Percentiles rank a stretch among this genome's conserved stretches.
phyloP scores from a whole-genome alignment of 2,329 filamentous ascomycete genomes.

The Fusarium phyllophilum region DNA sequence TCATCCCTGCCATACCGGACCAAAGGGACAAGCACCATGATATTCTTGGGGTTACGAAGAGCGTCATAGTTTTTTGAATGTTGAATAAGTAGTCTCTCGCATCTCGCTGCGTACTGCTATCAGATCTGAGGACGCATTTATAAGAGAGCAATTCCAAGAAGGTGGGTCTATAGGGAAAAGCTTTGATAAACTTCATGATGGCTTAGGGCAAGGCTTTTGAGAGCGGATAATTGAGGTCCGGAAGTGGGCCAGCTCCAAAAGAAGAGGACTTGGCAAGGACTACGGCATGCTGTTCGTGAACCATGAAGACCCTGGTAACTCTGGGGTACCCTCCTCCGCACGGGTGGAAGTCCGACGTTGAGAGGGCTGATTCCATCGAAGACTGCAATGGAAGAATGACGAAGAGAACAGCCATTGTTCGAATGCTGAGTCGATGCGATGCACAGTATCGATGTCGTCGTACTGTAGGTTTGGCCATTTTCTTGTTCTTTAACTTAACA shows the following conservation, averaged over 20 bases:
- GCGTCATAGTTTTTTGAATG: not conserved
- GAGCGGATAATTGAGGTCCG: slow-evolving; percentile 19
- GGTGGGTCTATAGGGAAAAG: slow-evolving; percentile 15
- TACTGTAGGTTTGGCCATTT: not conserved
- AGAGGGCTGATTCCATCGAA: not conserved
- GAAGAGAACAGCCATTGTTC: not conserved
- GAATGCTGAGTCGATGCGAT: not conserved
- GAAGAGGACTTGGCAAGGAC: slow-evolving; percentile 25
- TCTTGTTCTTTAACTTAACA: slow-evolving; percentile 20
- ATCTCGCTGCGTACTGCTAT: not conserved
- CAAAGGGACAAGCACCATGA: slow-evolving; percentile 31
- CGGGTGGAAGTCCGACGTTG: slow-evolving; percentile 5
- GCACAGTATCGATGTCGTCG: not conserved
- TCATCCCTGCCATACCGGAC: slow-evolving; percentile 38
- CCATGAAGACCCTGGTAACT: slow-evolving; percentile 29
- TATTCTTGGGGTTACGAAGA: not conserved
- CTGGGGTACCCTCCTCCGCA: slow-evolving; percentile 34
- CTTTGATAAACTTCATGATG: slow-evolving; percentile 32
- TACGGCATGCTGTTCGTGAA: slow-evolving; percentile 27
- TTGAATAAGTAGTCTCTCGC: slow-evolving; percentile 4
- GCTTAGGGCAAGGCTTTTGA: slow-evolving; percentile 3
- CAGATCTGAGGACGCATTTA: not conserved
- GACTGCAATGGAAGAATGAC: slow-evolving; percentile 4
- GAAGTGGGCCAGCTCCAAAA: slow-evolving; percentile 11
- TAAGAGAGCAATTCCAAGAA: slow-evolving; percentile 4